phyloP scores from a whole-genome alignment of 2,329 filamentous ascomycete genomes.

The Aureobasidium sp. region DNA sequence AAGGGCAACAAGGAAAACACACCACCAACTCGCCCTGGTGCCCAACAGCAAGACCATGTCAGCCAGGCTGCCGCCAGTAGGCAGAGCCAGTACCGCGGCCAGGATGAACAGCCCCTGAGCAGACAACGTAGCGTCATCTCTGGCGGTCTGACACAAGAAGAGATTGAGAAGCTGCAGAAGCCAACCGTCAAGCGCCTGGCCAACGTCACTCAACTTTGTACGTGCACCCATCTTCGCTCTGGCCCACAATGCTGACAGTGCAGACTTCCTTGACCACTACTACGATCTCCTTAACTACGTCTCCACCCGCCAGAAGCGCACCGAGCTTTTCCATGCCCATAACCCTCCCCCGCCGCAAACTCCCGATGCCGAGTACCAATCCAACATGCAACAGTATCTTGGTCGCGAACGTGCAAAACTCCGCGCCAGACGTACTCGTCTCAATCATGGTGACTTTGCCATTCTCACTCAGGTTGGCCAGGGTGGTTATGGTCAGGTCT shows the following conservation, averaged over 20 bases:
- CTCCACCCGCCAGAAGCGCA: slow-evolving; percentile 74
- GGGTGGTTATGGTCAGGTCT: slow-evolving; percentile 96
- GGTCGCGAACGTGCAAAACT: slow-evolving; percentile 90
- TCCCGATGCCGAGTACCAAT: slow-evolving; percentile 66
- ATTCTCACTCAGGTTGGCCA: slow-evolving; percentile 97
- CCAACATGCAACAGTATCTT: slow-evolving; percentile 78
- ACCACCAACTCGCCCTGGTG: slow-evolving; percentile 47
- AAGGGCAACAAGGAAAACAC: slow-evolving; percentile 82
- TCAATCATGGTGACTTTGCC: slow-evolving; percentile 94
- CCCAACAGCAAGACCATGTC: slow-evolving; percentile 35
- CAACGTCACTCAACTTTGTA: slow-evolving; percentile 95
- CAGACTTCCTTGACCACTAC: slow-evolving; percentile 98
- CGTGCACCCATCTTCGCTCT: slow-evolving; percentile 27
- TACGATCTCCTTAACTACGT: slow-evolving; percentile 97
- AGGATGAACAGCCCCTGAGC: slow-evolving; percentile 43
- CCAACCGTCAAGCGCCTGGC: slow-evolving; percentile 90
- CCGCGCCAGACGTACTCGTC: slow-evolving; percentile 81
- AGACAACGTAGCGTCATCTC: slow-evolving; percentile 34
- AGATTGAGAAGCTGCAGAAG: slow-evolving; percentile 82
- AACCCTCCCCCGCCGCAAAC: slow-evolving; percentile 71
- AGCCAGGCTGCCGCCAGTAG: slow-evolving; percentile 77
- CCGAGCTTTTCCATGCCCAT: slow-evolving; percentile 76
- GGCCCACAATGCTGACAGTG: background rate
- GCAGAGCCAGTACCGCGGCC: slow-evolving; percentile 68
- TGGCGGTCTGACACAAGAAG: slow-evolving; percentile 62